These are phyloP conservation scores for Fusarium vanettenii DNA, from an alignment of 2,329 filamentous ascomycete genomes.

Conservation along the genomic window DNA sequence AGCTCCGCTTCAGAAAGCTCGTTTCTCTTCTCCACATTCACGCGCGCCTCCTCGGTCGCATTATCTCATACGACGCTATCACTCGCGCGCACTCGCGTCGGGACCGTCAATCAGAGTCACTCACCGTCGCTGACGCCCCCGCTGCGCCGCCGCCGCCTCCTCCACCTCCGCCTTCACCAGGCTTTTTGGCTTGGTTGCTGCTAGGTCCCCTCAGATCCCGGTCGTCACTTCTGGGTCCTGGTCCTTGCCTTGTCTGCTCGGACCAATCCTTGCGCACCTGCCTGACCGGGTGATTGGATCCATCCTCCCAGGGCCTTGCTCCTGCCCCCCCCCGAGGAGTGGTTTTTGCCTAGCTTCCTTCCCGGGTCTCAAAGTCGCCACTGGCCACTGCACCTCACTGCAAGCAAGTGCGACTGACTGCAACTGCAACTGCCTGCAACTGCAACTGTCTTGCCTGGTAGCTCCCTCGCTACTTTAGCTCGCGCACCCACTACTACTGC, in stretches of 20 bases:
- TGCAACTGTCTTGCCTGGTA: constrained; percentile 15
- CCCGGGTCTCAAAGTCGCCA: constrained; percentile 31
- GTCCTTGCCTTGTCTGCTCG: constrained; percentile 20
- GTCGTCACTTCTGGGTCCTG: constrained; percentile 14
- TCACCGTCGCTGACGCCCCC: constrained; percentile 34
- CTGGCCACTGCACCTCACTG: constrained; percentile 27
- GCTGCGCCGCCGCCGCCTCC: constrained; percentile 34
- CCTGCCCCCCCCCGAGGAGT: constrained; percentile 27
- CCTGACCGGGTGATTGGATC: constrained; percentile 26
- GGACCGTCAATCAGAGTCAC: constrained; percentile 28
- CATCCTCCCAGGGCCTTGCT: constrained; percentile 15
- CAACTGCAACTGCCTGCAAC: constrained; percentile 10
- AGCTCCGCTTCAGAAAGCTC: constrained; percentile 32
- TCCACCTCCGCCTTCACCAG: constrained; percentile 25
- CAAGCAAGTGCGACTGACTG: constrained; percentile 32
- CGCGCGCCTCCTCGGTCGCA: constrained; percentile 41
- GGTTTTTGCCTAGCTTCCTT: constrained; percentile 31
- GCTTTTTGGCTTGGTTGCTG: constrained; percentile 13
- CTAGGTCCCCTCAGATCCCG: constrained; percentile 21
- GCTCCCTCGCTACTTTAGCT: neutral
- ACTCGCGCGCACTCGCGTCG: constrained; percentile 31
- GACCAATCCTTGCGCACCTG: constrained; percentile 17
- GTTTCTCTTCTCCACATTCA: constrained; percentile 42
- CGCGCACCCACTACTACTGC: constrained; percentile 34
- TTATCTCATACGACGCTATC: constrained; percentile 36